Conservation (phyloP, 2,329 filamentous ascomycete genomes). For the Phyllosticta citriasiana region DNA sequence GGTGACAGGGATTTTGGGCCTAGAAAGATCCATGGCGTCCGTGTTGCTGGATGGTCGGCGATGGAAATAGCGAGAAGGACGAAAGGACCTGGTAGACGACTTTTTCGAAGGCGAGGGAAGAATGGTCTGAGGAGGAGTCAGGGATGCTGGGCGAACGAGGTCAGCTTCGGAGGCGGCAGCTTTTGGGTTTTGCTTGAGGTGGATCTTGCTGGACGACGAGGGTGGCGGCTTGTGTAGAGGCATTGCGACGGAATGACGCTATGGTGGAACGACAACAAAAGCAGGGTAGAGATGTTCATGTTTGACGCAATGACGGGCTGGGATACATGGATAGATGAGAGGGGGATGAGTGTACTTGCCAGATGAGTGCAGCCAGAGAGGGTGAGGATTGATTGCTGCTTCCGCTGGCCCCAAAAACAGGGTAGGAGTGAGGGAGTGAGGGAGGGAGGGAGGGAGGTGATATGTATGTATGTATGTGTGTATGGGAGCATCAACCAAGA, state of each 20-base stretch:
- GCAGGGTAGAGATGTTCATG: not conserved
- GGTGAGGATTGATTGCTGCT: no score
- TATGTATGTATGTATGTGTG: not conserved
- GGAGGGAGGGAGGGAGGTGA: not conserved
- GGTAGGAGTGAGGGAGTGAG: not conserved
- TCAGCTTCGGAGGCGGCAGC: slow-evolving; percentile 8
- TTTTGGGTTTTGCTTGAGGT: not conserved
- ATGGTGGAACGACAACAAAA: not conserved
- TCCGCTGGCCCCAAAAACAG: no score
- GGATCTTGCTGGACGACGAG: not conserved
- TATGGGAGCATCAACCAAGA: no score
- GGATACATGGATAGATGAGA: not conserved
- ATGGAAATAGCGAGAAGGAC: slow-evolving; percentile 5
- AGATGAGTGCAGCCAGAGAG: no score
- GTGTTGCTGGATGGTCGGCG: not conserved
- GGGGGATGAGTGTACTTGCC: no score
- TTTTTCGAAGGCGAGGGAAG: not conserved
- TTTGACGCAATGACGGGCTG: not conserved
- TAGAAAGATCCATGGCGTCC: slow-evolving; percentile 6
- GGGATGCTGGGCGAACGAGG: not conserved
- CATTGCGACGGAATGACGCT: not conserved
- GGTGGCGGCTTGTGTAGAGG: not conserved
- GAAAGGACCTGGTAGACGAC: slow-evolving; percentile 2
- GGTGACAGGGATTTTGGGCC: slow-evolving; percentile 29
- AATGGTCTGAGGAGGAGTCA: slow-evolving; percentile 7